These are phyloP conservation scores for Chamaecyparis obtusa DNA, from an alignment of 75 land plant species.

Conservation along the genomic window DNA sequence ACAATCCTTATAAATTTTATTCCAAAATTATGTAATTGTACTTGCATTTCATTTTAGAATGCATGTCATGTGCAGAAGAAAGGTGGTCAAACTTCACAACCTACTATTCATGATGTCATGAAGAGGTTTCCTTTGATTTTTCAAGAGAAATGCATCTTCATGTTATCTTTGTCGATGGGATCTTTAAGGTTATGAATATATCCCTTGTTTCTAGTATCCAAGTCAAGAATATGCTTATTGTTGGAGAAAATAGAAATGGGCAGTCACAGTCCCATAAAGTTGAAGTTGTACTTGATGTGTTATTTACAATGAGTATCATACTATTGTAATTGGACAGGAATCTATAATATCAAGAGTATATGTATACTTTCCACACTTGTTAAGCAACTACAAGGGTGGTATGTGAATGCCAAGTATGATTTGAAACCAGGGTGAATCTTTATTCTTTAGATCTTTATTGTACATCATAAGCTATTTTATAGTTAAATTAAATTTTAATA, in stretches of 20 bases:
- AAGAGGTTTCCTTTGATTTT: not conserved
- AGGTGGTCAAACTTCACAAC: not conserved
- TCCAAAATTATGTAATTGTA: not conserved
- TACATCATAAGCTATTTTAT: not conserved
- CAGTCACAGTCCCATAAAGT: not conserved
- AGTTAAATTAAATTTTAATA: not conserved
- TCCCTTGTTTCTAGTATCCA: not conserved
- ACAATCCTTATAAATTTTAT: not conserved
- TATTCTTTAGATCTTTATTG: not conserved
- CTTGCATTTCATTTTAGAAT: slow-evolving; percentile 2
- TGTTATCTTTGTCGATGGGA: not conserved
- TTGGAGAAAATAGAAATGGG: not conserved
- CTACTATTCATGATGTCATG: not conserved
- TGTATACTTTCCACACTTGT: not conserved
- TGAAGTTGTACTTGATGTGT: not conserved
- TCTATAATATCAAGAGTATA: not conserved
- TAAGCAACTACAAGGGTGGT: not conserved
- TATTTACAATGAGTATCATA: not conserved
- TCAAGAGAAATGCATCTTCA: not conserved
- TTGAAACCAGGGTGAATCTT: not conserved
- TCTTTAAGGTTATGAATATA: not conserved
- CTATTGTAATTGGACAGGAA: not conserved
- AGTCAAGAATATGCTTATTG: not conserved
- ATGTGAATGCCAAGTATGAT: not conserved
- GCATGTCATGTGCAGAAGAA: slow-evolving; percentile 13